A percentile compares a stretch with the other conserved stretches of the same genome.
Conservation (phyloP, 805 yeast genomes). For the Priceomyces carsonii region DNA sequence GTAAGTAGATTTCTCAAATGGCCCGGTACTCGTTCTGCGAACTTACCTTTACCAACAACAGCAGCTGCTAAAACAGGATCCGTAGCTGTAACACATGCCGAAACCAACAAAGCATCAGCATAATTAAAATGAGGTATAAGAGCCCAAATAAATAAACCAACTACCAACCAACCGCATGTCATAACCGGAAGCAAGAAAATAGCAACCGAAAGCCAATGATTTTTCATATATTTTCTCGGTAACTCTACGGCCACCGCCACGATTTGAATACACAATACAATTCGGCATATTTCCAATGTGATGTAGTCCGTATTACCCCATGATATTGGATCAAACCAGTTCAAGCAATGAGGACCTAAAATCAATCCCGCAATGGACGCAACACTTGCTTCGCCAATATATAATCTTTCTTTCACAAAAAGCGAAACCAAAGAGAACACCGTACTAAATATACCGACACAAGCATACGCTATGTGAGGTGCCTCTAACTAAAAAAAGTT, state of each 20-base stretch:
- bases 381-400: constrained; percentile 89
- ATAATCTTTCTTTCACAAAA: constrained; percentile 78
- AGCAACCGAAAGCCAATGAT: constrained; percentile 77
- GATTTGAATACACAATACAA: constrained; percentile 82
- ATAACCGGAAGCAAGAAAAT: constrained; percentile 80
- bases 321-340: constrained; percentile 77
- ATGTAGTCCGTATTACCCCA: constrained; percentile 88
- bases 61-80: constrained; percentile 96
- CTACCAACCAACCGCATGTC: constrained; percentile 87
- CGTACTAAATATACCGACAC: constrained; percentile 80
- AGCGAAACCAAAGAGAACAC: constrained; percentile 79
- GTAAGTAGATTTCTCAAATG: constrained; percentile 80
- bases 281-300: constrained; percentile 80
- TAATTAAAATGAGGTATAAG: constrained; percentile 74
- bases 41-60: constrained; percentile 91
- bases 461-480: constrained; percentile 86
- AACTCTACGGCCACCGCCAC: constrained; percentile 94
- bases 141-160: constrained; percentile 77
- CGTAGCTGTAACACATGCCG: constrained; percentile 92
- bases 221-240: constrained; percentile 84
- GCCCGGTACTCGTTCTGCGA: constrained; percentile 90
- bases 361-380: constrained; percentile 85
- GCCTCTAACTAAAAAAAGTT: constrained; percentile 40
- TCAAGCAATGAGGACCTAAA: constrained; percentile 82
- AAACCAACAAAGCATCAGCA: constrained; percentile 67